Conservation (phyloP, 179 eudicot species). For the Drosera spatulata region DNA sequence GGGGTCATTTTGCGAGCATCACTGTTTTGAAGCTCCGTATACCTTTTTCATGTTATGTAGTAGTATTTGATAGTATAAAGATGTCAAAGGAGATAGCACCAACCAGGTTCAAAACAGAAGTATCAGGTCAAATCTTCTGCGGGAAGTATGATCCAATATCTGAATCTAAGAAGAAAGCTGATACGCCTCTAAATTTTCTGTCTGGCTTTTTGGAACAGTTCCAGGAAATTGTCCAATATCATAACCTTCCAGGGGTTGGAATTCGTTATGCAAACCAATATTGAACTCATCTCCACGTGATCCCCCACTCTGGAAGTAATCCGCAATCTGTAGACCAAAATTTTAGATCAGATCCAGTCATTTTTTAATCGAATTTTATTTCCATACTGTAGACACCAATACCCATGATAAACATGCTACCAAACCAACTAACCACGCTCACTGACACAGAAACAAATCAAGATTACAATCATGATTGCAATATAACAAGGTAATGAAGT, state of each 20-base stretch:
- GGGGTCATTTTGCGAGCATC: too few relatives aligned
- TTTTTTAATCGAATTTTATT: background rate
- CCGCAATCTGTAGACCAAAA: slow-evolving; percentile 52
- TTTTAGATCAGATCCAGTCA: background rate
- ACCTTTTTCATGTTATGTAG: too few relatives aligned
- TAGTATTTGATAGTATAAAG: too few relatives aligned
- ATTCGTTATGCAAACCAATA: slow-evolving; percentile 61
- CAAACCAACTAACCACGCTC: background rate
- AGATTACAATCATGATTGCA: background rate
- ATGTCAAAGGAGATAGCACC: too few relatives aligned
- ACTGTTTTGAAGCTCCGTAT: too few relatives aligned
- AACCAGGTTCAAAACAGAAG: too few relatives aligned
- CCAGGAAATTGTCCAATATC: slow-evolving; percentile 98
- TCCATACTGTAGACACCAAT: too few relatives aligned
- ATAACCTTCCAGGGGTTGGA: slow-evolving; percentile 47
- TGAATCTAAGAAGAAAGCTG: slow-evolving; percentile 9
- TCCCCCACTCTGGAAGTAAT: slow-evolving; percentile 68
- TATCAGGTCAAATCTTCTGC: too few relatives aligned
- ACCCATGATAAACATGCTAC: background rate
- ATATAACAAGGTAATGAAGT: background rate
- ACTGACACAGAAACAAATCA: background rate
- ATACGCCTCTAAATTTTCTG: slow-evolving; percentile 11
- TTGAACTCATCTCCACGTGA: slow-evolving; percentile 59
- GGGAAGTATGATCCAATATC: background rate
- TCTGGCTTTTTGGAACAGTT: slow-evolving; percentile 23